Evolutionary conservation across 1,284 basidiomycete species (phyloP), one percentile per base, ranked within the genome.

Genomic region (Dichomitus squalens): DNA sequence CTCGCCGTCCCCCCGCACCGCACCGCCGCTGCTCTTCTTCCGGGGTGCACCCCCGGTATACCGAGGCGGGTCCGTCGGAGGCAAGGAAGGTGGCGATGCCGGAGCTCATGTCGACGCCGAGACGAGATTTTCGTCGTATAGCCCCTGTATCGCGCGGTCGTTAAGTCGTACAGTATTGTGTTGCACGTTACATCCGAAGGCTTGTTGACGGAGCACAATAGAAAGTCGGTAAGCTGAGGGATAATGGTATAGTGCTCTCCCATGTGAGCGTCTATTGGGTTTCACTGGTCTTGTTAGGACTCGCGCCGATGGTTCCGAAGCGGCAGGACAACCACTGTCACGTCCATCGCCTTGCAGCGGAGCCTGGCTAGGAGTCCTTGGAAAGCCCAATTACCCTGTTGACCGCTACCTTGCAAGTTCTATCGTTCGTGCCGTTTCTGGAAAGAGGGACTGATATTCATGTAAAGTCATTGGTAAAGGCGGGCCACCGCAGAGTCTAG

Each of bases 371-470:
- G 16, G 25, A 27, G n/a, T 7, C 41, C 29, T 27, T n/a, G 16
- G 25, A 27, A 16, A 25, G 41, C 16, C 21, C 29, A 29, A 14
- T 44, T 44, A 27, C 29, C 21, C 25, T 18, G 41, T 7, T 18
- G 14, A 39, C 54, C 54, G 48, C 48, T 50, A 39, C 7, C 12
- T 41, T 14, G 36, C 12, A 38, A 48, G 33, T 25, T 44, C 7
- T 16, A 25, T 44, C 41, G 14, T 14, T 36, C 25, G 25, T 27
- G 14, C 18, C 12, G 18, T 25, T n/a, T 31, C 25, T 3, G 12
- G 34, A 25, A 47, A 27, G 41, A 21, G 29, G 21, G 39, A 56
- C 57, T 56, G 57, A 59, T 56, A 29, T 35, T 14, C 33, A n/a
- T n/a, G n/a, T n/a, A n/a, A n/a, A n/a, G n/a, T n/a, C n/a, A n/a